phyloP scores from a whole-genome alignment of 2,329 filamentous ascomycete species.

The Hymenoscyphus fructigenus region DNA sequence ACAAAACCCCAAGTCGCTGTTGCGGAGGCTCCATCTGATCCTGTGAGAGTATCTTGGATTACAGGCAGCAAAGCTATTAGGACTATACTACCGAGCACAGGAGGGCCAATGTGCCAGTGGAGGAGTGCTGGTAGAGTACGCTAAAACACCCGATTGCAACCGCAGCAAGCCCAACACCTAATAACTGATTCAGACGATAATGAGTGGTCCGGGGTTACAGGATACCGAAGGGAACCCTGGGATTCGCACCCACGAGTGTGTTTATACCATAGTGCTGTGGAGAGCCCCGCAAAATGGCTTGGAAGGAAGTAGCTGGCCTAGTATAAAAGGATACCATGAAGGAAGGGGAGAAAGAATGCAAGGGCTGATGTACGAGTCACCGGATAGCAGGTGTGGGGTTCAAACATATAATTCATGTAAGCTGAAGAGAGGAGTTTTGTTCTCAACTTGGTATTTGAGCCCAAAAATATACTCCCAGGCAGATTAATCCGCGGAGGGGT shows the following conservation, averaged over 20 bases:
- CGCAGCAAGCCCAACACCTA: not conserved
- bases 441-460: not conserved
- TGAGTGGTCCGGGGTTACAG: too few relatives aligned
- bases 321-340: conserved; percentile 9
- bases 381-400: not conserved
- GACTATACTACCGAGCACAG: not conserved
- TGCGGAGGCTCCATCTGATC: not conserved
- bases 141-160: not conserved
- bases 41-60: not conserved
- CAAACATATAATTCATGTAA: not conserved
- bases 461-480: not conserved
- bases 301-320: not conserved
- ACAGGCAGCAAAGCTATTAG: not conserved
- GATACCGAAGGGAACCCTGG: not conserved
- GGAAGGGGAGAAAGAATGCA: not conserved
- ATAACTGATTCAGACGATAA: not conserved
- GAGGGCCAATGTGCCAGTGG: not conserved
- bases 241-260: not conserved
- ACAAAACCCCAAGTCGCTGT: not conserved
- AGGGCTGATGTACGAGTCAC: not conserved
- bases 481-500: too few relatives aligned
- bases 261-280: not conserved
- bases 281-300: not conserved
- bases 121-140: not conserved
- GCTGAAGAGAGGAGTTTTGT: not conserved